These are phyloP conservation scores for Lepidium sativum DNA, from an alignment of 345 rosid species.

Conservation along the genomic window DNA sequence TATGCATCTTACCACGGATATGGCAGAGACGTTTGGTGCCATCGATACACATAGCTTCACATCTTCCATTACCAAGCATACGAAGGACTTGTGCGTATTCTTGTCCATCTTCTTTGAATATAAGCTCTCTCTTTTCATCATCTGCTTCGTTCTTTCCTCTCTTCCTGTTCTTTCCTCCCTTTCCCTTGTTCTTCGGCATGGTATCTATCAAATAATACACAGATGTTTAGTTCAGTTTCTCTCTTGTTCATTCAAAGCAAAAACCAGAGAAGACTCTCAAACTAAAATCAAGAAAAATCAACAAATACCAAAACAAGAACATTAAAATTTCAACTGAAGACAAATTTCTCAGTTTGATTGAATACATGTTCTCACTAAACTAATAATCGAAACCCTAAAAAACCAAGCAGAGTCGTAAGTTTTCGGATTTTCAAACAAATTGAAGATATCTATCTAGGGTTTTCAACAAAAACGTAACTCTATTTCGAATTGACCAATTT, in stretches of 20 bases:
- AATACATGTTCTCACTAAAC: background rate
- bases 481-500: background rate
- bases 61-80: conserved; percentile 70
- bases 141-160: conserved; percentile 82
- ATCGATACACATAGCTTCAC: conserved; percentile 64
- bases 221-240: background rate
- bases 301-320: background rate
- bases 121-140: conserved; percentile 68
- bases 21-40: conserved; percentile 60
- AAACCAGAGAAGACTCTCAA: background rate
- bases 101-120: conserved; percentile 71
- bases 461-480: background rate
- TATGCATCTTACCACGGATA: conserved; percentile 81
- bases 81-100: conserved; percentile 68
- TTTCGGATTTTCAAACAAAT: background rate
- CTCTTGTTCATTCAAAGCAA: background rate
- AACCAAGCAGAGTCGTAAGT: background rate
- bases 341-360: background rate
- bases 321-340: background rate
- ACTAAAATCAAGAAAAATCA: background rate
- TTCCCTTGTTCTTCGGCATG: conserved; percentile 85
- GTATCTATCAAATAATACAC: conserved; percentile 1
- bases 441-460: background rate
- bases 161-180: conserved; percentile 88
- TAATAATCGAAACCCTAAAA: no score